Evolutionary conservation across 169 alveolate species (phyloP).

Genomic region (Plasmodium knowlesi): DNA sequence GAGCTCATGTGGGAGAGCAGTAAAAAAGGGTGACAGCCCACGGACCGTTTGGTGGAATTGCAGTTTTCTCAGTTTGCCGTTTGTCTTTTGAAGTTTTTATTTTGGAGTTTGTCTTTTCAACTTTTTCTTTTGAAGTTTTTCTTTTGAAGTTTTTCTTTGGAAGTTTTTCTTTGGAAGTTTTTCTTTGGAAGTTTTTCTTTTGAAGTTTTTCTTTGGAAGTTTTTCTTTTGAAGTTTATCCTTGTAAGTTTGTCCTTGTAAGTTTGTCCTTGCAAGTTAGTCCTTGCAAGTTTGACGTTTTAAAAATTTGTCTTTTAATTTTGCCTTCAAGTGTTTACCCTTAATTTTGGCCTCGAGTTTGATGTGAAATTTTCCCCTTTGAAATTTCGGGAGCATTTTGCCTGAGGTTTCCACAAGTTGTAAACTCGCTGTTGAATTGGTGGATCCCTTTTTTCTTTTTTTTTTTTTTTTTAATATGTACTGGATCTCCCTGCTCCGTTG

Average conservation of each 20-base stretch:
- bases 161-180: too few species aligned
- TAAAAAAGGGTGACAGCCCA: not conserved
- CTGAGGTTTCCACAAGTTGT: not conserved
- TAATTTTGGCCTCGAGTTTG: not conserved
- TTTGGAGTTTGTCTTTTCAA: too few species aligned
- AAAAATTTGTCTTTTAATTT: not conserved
- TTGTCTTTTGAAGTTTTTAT: not conserved
- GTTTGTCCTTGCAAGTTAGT: not conserved
- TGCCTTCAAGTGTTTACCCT: not conserved
- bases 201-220: not conserved
- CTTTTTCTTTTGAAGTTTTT: not conserved
- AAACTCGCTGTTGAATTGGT: not conserved
- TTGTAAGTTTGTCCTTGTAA: not conserved
- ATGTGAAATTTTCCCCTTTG: not conserved
- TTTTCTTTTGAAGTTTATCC: not conserved
- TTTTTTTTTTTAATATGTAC: not conserved
- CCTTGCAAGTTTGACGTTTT: not conserved
- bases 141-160: not conserved
- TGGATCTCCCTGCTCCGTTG: not conserved
- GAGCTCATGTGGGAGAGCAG: not conserved
- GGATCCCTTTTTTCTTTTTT: not conserved
- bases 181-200: too few species aligned
- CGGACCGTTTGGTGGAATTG: not conserved
- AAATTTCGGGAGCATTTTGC: not conserved
- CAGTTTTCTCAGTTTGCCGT: not conserved